phyloP scores from a whole-genome alignment of 768 basidiomycete genomes.

The Xerocomus spinulosus region DNA sequence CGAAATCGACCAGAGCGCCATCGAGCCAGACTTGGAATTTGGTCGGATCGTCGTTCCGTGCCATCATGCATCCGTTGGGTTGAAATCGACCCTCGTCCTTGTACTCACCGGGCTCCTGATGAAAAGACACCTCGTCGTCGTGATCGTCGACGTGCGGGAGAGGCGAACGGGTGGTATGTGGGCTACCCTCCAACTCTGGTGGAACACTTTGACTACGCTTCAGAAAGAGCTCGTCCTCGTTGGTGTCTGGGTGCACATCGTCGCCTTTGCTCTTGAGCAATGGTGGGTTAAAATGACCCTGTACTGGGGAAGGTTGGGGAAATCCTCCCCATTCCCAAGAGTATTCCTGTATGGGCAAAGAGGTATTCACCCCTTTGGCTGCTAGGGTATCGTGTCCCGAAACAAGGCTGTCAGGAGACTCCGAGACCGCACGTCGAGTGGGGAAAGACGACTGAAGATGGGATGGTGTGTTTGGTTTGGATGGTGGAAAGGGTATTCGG shows the following conservation, averaged over 20 bases:
- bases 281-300: constrained; percentile 39
- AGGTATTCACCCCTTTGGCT: constrained; percentile 2
- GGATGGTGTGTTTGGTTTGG: constrained; percentile 15
- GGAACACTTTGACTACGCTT: constrained; percentile 57
- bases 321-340: constrained; percentile 95
- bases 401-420: constrained; percentile 51
- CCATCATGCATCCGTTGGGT: constrained; percentile 51
- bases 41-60: constrained; percentile 56
- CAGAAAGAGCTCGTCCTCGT: constrained; percentile 24
- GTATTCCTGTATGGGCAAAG: constrained; percentile 55
- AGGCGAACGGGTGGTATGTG: constrained; percentile 22
- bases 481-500: constrained; percentile 20
- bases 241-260: constrained; percentile 4
- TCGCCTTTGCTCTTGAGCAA: constrained; percentile 15
- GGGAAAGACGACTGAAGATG: constrained; percentile 32
- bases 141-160: constrained; percentile 20
- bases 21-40: constrained; percentile 64
- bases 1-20: constrained; percentile 57
- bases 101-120: constrained; percentile 4
- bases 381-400: constrained; percentile 7
- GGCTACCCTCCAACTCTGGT: constrained; percentile 46
- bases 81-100: constrained; percentile 33
- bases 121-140: constrained; percentile 18
- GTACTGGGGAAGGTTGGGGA: constrained; percentile 72
- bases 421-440: constrained; percentile 53